Conservation (phyloP, 345 rosid genomes). For the Populus davidiana region DNA sequence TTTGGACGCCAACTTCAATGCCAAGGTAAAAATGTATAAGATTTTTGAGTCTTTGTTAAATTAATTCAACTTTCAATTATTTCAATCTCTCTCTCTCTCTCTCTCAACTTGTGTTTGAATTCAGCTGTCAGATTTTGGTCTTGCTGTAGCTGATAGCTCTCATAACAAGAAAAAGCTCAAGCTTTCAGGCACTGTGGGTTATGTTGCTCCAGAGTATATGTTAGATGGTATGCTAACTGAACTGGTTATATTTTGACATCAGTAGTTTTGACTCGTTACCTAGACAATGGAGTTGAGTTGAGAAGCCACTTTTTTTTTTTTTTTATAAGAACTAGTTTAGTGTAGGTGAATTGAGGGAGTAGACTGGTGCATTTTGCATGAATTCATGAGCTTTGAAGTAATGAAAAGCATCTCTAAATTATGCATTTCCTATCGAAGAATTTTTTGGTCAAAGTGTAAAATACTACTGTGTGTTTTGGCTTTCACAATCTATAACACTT, state of each 20-base stretch:
- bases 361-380: not conserved
- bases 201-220: slow-evolving; percentile 93
- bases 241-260: not conserved
- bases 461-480: not conserved
- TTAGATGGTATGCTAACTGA: slow-evolving; percentile 59
- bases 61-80: not conserved
- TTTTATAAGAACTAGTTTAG: not conserved
- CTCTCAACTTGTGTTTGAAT: slow-evolving; percentile 12
- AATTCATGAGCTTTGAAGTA: not conserved
- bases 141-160: slow-evolving; percentile 70
- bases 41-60: not conserved
- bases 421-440: not conserved
- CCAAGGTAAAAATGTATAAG: slow-evolving; percentile 60
- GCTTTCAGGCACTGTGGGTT: slow-evolving; percentile 95
- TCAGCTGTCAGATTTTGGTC: slow-evolving; percentile 97
- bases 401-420: not conserved
- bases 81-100: not conserved
- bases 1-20: slow-evolving; percentile 78
- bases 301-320: not conserved
- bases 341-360: not conserved
- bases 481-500: not conserved
- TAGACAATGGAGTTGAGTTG: not conserved
- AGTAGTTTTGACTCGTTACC: not conserved
- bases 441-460: not conserved
- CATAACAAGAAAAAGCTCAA: slow-evolving; percentile 67